Conservation (phyloP, 2,329 filamentous ascomycete species). For the Diaporthe caulivora region DNA sequence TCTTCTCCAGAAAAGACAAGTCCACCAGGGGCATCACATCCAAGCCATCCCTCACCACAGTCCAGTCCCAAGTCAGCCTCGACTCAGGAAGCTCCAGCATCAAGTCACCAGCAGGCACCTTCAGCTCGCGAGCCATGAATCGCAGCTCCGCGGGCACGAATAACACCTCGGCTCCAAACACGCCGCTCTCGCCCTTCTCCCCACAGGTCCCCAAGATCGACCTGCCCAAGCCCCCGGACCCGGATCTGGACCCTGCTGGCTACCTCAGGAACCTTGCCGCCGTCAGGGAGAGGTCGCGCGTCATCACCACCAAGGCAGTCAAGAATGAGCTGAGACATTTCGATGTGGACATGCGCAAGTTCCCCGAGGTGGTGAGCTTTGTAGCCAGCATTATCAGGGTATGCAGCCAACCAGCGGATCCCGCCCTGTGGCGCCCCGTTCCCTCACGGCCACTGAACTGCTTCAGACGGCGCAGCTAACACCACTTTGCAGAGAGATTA, state of each 20-base stretch:
- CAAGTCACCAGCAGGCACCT: conserved; percentile 53
- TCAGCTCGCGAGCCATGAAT: conserved; percentile 56
- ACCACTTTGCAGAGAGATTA: conserved; percentile 60
- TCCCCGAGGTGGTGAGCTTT: conserved; percentile 85
- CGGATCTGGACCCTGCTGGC: conserved; percentile 86
- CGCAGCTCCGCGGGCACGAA: conserved; percentile 65
- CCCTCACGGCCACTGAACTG: background rate
- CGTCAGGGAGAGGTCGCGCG: conserved; percentile 81
- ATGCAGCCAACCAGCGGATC: conserved; percentile 44
- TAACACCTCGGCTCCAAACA: conserved; percentile 53
- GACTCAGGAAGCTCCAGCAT: conserved; percentile 64
- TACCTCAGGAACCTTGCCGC: conserved; percentile 92
- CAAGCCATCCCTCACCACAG: conserved; percentile 56
- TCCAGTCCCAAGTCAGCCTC: conserved; percentile 64
- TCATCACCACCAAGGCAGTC: conserved; percentile 82
- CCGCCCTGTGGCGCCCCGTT: background rate
- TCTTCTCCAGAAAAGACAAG: conserved; percentile 69
- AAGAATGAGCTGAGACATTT: conserved; percentile 86
- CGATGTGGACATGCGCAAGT: conserved; percentile 87
- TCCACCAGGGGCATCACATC: conserved; percentile 53
- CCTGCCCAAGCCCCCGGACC: conserved; percentile 87
- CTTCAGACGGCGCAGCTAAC: conserved; percentile 24
- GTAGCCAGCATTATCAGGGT: conserved; percentile 97
- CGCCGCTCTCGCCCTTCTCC: conserved; percentile 65
- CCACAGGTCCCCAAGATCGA: conserved; percentile 79